phyloP scores from a whole-genome alignment of 345 rosid species.

The Hibiscus syriacus region DNA sequence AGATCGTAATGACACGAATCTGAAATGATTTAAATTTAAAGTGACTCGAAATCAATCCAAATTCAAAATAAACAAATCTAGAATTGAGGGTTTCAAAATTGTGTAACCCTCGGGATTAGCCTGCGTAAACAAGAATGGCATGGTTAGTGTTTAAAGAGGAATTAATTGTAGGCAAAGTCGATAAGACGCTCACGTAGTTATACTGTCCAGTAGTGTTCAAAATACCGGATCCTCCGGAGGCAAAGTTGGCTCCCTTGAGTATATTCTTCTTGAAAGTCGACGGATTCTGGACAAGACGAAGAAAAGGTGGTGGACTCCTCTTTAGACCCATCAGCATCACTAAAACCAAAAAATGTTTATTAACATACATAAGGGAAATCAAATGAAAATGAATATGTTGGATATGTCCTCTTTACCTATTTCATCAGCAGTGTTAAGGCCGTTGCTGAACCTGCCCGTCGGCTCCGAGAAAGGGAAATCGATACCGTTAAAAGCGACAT shows the following conservation, averaged over 20 bases:
- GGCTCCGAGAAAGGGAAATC: conserved; percentile 22
- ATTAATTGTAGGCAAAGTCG: not conserved
- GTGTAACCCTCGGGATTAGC: too few relatives aligned
- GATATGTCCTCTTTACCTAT: conserved; percentile 24
- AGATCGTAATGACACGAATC: too few relatives aligned
- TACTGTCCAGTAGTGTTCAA: conserved; percentile 19
- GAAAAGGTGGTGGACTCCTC: conserved; percentile 27
- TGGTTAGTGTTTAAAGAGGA: too few relatives aligned
- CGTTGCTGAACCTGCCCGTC: conserved; percentile 40
- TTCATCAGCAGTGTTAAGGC: conserved; percentile 27
- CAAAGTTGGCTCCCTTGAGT: conserved; percentile 26
- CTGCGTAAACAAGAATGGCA: too few relatives aligned
- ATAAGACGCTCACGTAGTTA: conserved; percentile 13
- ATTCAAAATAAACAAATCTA: too few relatives aligned
- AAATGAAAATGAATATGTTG: not conserved
- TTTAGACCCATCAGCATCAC: conserved; percentile 20
- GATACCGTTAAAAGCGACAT: conserved; percentile 20
- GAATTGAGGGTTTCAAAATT: too few relatives aligned
- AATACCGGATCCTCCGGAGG: conserved; percentile 34
- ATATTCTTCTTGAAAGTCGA: conserved; percentile 10
- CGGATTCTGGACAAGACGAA: conserved; percentile 8
- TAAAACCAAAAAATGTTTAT: not conserved
- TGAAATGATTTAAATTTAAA: too few relatives aligned
- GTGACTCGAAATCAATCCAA: too few relatives aligned
- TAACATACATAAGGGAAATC: not conserved